These are phyloP conservation scores for Amanita fuliginea DNA, from an alignment of 768 basidiomycete genomes.

Conservation along the genomic window DNA sequence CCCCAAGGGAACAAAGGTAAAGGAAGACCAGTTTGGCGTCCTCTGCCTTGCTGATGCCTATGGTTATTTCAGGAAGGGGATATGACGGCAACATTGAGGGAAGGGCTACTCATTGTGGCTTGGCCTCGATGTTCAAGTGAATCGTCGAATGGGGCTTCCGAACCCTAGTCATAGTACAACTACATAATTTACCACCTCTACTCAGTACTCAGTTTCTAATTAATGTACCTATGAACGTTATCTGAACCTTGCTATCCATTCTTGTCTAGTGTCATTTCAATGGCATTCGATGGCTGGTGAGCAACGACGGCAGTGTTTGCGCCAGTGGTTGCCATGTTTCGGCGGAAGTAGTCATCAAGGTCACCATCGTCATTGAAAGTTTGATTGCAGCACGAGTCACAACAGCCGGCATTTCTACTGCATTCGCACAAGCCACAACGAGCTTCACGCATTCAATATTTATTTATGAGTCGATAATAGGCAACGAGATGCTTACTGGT, in stretches of 20 bases:
- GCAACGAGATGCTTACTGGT: conserved; percentile 9
- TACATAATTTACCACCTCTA: no score
- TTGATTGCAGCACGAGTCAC: conserved; percentile 29
- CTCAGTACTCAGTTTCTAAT: no score
- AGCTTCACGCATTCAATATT: not conserved
- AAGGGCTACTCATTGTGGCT: conserved; percentile 32
- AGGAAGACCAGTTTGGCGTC: conserved; percentile 9
- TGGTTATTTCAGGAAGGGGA: conserved; percentile 21
- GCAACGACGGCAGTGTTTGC: conserved; percentile 13
- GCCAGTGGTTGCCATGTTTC: conserved; percentile 26
- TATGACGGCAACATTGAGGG: conserved; percentile 22
- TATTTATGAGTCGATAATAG: not conserved
- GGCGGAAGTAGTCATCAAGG: conserved; percentile 26
- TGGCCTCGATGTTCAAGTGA: conserved; percentile 22
- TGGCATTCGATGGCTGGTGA: conserved; percentile 14
- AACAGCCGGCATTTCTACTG: conserved; percentile 27
- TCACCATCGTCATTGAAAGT: conserved; percentile 31
- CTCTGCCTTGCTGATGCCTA: conserved; percentile 6
- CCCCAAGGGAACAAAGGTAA: conserved; percentile 28
- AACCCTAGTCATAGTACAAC: no score
- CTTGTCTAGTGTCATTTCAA: conserved; percentile 13
- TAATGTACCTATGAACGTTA: no score
- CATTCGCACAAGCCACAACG: conserved; percentile 14
- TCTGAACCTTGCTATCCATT: no score
- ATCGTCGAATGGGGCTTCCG: not conserved